Evolutionary conservation across 2,329 filamentous ascomycete species (phyloP).

Genomic region (Oidium heveae): DNA sequence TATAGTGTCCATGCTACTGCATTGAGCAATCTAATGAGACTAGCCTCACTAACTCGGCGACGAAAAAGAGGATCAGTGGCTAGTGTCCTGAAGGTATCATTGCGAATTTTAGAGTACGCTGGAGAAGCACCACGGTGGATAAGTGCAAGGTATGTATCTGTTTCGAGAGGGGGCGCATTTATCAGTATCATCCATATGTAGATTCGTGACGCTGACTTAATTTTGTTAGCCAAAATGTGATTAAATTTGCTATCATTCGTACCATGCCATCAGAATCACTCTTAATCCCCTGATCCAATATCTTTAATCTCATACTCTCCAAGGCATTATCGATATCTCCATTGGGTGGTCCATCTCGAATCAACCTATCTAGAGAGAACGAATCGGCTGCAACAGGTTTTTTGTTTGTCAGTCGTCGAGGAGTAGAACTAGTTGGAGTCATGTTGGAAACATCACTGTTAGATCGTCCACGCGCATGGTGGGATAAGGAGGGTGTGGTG

Average conservation of each 20-base stretch:
- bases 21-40: constrained; percentile 78
- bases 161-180: constrained; percentile 60
- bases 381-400: constrained; percentile 25
- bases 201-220: constrained; percentile 68
- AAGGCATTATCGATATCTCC: constrained; percentile 42
- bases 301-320: constrained; percentile 45
- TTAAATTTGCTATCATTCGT: constrained; percentile 11
- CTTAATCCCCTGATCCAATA: constrained; percentile 51
- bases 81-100: constrained; percentile 91
- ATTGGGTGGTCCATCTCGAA: constrained; percentile 56
- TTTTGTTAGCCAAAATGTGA: neutral
- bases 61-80: constrained; percentile 95
- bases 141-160: constrained; percentile 69
- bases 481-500: constrained; percentile 4
- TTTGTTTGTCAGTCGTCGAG: constrained; percentile 20
- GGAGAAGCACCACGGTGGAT: constrained; percentile 85
- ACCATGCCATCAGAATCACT: constrained; percentile 66
- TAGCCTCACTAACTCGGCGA: constrained; percentile 82
- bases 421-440: constrained; percentile 15
- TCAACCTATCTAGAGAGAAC: constrained; percentile 44
- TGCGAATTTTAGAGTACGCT: constrained; percentile 90
- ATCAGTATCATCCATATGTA: constrained; percentile 93
- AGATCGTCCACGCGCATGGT: constrained; percentile 31
- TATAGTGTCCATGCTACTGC: constrained; percentile 85
- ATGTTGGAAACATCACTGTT: constrained; percentile 43